These are phyloP conservation scores for Hyphodiscus hymeniophilus DNA, from an alignment of 495 filamentous ascomycete species.

Conservation along the genomic window DNA sequence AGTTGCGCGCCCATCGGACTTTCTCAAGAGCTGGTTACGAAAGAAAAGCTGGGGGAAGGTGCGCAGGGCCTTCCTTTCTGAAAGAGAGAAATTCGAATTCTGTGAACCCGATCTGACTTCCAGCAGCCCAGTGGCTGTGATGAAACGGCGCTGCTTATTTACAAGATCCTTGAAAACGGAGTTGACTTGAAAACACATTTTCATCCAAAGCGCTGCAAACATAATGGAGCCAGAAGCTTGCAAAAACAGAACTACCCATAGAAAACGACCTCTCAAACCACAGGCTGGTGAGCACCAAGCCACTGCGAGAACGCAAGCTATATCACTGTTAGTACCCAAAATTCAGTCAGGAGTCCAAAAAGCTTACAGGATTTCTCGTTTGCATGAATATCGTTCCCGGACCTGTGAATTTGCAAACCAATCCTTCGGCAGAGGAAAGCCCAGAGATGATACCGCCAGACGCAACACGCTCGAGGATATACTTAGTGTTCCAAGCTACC, in stretches of 20 bases:
- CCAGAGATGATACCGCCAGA: conserved; percentile 83
- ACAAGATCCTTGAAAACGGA: no score
- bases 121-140: no score
- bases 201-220: no score
- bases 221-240: no score
- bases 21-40: no score
- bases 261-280: conserved; percentile 3
- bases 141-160: no score
- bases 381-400: conserved; percentile 92
- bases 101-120: no score
- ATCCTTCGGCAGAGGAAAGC: conserved; percentile 70
- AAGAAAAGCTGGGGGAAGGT: no score
- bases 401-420: conserved; percentile 89
- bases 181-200: no score
- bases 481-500: conserved; percentile 96
- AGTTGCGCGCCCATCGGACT: no score
- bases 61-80: no score
- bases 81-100: no score
- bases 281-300: conserved; percentile 16
- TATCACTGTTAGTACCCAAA: not conserved
- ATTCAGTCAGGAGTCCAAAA: not conserved
- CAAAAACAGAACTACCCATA: not conserved
- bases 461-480: conserved; percentile 78
- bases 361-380: conserved; percentile 70
- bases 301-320: conserved; percentile 19